Evolutionary conservation across 2,329 filamentous ascomycete genomes (phyloP), one percentile per base, ranked within the genome.

Genomic region (Penicillium vulpinum): DNA sequence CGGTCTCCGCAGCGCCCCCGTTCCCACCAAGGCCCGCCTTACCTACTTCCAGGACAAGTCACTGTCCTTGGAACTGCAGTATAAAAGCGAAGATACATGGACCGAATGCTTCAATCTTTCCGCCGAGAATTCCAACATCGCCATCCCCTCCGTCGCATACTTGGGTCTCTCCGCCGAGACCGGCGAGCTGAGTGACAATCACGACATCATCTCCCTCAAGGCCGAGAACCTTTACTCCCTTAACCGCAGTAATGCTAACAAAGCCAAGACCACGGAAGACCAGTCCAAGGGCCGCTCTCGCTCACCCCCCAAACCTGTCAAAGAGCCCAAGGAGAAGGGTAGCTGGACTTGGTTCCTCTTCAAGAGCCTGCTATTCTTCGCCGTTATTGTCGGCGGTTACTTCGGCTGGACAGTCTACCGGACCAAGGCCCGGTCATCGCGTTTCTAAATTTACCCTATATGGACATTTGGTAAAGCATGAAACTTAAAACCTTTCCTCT

Each of bases 11-110:
- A 89, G 91, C 69, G 82, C 90, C 58, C 84, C 82, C 54, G 78
- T 92, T 56, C 87, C 93, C 22, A 96, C 92, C 63, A 95, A 92
- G 79, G 84, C 92, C 64, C 88, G 87, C 68, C 80, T 99, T 65
- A 97, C 92, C 50, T 97, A 97, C 81, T 96, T 97, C 82, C 91
- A 95, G 80, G 94, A 99, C 78, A 92, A 96, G 79, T 88, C 86
- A 63, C 83, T 99, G 71, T 89, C 88, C 69, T 83, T 99, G 61
- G 92, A 97, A 72, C 82, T 99, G 57, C 91, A 95, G 80, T 99
- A 97, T 84, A 97, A 95, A 83, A 81, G 83, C 49, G 91, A 95
- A 72, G 87, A 88, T 71, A 86, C 92, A 69, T 99, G 93, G 93
- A 88, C 87, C 60, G 80, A 87, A 57, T 99, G 94, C 83, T 99